Base-by-base conservation (phyloP, 2,329 filamentous ascomycete genomes). In the Colletotrichum aenigma region DNA sequence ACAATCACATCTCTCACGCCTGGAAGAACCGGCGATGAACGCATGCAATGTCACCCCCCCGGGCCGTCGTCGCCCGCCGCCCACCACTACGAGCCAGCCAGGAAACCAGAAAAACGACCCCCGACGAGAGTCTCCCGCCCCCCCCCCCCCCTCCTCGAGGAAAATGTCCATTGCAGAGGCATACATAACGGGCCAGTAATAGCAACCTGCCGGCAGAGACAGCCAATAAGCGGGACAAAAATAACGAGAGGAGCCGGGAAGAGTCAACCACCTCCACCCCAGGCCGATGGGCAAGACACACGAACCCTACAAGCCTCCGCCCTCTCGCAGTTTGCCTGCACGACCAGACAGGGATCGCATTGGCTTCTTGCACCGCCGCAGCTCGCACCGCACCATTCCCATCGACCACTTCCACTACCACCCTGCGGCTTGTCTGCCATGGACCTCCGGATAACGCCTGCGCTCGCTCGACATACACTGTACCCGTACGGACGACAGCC, bases 311-410 rank as follows among this genome's bases (percentile, higher is more conserved):
- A 66, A 52, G 60, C 71, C 74, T 76, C 74, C 60, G 60, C 58
- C 52, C 58, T 70, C 60, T 32, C 34, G 73, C 67, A 72, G 67
- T 64, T 77, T 74, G 67, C 52, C 75, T 76, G 75, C 68, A 70
- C 73, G 58, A 73, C 62, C 21, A 18, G 56, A 66, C 68, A 75
- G 75, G 75, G 70, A 30, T 32, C 28, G 32, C 24, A 34, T 68
- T 69, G 66, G 43, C 30, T 66, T 68, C 66, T 65, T 76, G 75
- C 75, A 77, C 71, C 74, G 74, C 74, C 74, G 74, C 74, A 75
- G 55, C 60, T 70, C 43, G 61, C 68, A 75, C 70, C 43, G 70
- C 74, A 70, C 12, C 43, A 30, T 38, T 43, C 58, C 56, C 43
- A 48, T 48, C 48, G 66, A 36, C 60, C 43, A 64, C 67, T 65